Conservation (phyloP, 1,284 basidiomycete genomes). For the Sporisorium graminicola region DNA sequence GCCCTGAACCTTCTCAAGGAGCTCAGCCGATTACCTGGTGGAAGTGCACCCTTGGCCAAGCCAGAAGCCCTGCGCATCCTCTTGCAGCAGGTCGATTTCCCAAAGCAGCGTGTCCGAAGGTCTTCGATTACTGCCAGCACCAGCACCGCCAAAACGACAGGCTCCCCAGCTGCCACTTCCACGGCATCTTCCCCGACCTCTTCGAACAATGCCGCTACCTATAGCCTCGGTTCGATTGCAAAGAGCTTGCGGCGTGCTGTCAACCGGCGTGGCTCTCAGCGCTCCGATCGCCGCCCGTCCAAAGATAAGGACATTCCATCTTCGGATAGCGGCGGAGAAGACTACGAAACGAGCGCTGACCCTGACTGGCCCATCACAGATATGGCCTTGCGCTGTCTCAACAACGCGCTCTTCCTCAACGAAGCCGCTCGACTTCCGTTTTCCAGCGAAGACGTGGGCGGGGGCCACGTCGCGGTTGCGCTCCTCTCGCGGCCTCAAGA, state of each 20-base stretch:
- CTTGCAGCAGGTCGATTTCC: conserved; percentile 50
- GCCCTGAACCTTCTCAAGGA: conserved; percentile 57
- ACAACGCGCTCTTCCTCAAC: conserved; percentile 63
- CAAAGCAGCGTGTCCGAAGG: conserved; percentile 30
- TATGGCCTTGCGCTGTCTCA: conserved; percentile 59
- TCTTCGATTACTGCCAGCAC: neutral
- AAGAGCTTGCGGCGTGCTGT: conserved; percentile 36
- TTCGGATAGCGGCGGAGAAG: conserved; percentile 26
- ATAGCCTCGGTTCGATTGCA: conserved; percentile 29
- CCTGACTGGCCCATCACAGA: conserved; percentile 55
- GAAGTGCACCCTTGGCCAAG: conserved; percentile 43
- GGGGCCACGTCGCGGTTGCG: conserved; percentile 41
- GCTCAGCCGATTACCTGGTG: conserved; percentile 54
- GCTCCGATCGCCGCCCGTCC: conserved; percentile 18
- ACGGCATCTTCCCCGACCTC: neutral
- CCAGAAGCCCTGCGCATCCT: conserved; percentile 37
- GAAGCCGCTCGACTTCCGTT: conserved; percentile 43
- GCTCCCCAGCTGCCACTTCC: neutral
- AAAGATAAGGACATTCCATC: conserved; percentile 23
- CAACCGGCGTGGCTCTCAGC: conserved; percentile 19
- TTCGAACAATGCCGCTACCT: conserved; percentile 11
- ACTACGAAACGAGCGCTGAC: conserved; percentile 22
- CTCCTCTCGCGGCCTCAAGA: conserved; percentile 36
- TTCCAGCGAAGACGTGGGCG: conserved; percentile 44
- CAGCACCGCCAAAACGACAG: conserved; percentile 8